These are phyloP conservation scores for Chytridium lagenaria DNA, from an alignment of 371 early-diverging fungal genomes.

Conservation along the genomic window DNA sequence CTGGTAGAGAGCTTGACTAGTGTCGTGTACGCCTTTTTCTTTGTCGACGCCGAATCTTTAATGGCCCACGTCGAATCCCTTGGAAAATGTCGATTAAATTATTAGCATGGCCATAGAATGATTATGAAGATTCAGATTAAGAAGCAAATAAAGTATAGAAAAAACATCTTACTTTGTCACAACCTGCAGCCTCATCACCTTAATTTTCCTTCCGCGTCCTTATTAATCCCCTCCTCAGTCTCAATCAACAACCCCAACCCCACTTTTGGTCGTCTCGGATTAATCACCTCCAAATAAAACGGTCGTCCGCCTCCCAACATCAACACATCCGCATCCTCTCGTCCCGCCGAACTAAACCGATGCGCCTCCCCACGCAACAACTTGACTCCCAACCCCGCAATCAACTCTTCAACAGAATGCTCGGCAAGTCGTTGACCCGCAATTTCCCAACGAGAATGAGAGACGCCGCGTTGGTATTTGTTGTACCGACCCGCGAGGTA, in stretches of 20 bases:
- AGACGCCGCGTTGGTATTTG: conserved; percentile 82
- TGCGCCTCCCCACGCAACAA: conserved; percentile 45
- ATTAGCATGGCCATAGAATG: too few species aligned
- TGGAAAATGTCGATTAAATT: not conserved
- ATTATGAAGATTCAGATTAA: too few species aligned
- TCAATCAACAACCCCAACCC: conserved; percentile 53
- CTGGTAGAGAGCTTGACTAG: conserved; percentile 37
- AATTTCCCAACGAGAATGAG: conserved; percentile 88
- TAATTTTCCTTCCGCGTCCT: conserved; percentile 50
- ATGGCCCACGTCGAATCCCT: conserved; percentile 69
- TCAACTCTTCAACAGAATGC: conserved; percentile 81
- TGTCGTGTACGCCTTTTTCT: conserved; percentile 77
- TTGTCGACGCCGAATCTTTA: conserved; percentile 84
- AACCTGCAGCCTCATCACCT: conserved; percentile 45
- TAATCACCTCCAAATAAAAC: conserved; percentile 86
- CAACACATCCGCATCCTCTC: conserved; percentile 97
- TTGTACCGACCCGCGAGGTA: conserved; percentile 76
- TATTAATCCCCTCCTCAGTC: conserved; percentile 65
- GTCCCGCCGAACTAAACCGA: conserved; percentile 89
- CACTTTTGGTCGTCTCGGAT: conserved; percentile 66
- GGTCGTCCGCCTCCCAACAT: conserved; percentile 96
- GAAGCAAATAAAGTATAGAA: too few species aligned
- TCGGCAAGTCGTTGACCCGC: conserved; percentile 73
- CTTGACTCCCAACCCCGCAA: conserved; percentile 64
- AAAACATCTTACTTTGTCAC: conserved; percentile 40